Conservation (phyloP, 2,329 filamentous ascomycete genomes). For the Sclerotinia minor region DNA sequence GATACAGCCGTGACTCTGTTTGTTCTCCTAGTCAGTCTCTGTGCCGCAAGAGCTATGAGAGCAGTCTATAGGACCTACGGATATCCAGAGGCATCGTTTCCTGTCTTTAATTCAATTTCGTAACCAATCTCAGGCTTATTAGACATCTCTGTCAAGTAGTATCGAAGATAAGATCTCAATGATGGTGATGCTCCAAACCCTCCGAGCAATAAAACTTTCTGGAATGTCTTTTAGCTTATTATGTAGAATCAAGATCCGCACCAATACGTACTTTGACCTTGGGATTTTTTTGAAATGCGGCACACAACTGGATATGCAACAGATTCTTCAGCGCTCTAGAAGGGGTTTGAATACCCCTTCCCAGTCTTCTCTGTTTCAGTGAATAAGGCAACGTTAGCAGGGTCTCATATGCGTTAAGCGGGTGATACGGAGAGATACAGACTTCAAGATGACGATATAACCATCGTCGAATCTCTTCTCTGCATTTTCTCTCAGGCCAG, state of each 20-base stretch:
- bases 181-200: slow-evolving; percentile 34
- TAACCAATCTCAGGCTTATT: neutral
- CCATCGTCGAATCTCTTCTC: slow-evolving; percentile 18
- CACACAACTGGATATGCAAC: slow-evolving; percentile 24
- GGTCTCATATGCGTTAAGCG: neutral
- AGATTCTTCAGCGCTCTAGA: slow-evolving; percentile 24
- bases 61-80: neutral
- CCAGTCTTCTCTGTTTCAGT: slow-evolving; percentile 28
- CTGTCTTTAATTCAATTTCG: slow-evolving; percentile 9
- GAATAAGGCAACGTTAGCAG: neutral
- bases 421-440: neutral
- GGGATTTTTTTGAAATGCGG: slow-evolving; percentile 17
- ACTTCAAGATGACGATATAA: slow-evolving; percentile 5
- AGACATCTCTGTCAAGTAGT: slow-evolving; percentile 23
- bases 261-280: slow-evolving; percentile 20
- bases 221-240: neutral
- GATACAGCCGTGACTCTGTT: slow-evolving; percentile 30
- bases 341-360: slow-evolving; percentile 29
- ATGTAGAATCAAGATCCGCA: too few relatives aligned
- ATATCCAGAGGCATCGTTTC: slow-evolving; percentile 3
- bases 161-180: slow-evolving; percentile 18
- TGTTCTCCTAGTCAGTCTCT: neutral
- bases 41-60: neutral
- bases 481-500: neutral
- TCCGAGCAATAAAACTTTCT: slow-evolving; percentile 35